Conservation (phyloP, 2,329 filamentous ascomycete species). For the Myriosclerotinia scirpicola region DNA sequence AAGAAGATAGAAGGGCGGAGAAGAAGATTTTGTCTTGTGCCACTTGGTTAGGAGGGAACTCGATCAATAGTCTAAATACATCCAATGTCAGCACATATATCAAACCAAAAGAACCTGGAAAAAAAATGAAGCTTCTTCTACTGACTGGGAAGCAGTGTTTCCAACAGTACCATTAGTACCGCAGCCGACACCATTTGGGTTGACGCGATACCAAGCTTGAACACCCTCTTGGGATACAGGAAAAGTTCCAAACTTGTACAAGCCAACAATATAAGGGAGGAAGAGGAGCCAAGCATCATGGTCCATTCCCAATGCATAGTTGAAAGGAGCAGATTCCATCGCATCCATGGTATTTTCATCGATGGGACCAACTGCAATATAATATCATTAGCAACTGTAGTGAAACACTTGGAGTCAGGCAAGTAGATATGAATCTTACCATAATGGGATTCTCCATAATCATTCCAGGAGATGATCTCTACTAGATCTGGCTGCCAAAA, state of each 20-base stretch:
- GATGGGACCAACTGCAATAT: background rate
- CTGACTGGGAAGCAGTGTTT: slow-evolving; percentile 14
- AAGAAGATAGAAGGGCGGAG: slow-evolving; percentile 1
- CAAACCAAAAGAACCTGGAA: background rate
- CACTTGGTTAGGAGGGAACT: slow-evolving; percentile 1
- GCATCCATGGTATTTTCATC: slow-evolving; percentile 3
- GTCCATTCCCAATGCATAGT: slow-evolving; percentile 34
- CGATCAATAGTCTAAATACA: background rate
- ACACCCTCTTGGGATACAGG: background rate
- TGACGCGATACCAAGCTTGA: slow-evolving; percentile 12
- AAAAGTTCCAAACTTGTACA: slow-evolving; percentile 6
- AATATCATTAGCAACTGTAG: background rate
- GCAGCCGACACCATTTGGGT: slow-evolving; percentile 8
- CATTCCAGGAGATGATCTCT: slow-evolving; percentile 49
- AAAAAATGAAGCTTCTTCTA: background rate
- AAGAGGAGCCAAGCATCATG: slow-evolving; percentile 49
- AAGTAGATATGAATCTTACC: slow-evolving; percentile 46
- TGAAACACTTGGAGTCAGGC: background rate
- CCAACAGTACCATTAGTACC: background rate
- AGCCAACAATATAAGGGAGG: slow-evolving; percentile 5
- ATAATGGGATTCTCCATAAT: slow-evolving; percentile 54
- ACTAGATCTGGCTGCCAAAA: slow-evolving; percentile 46
- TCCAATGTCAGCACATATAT: background rate
- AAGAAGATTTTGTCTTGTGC: slow-evolving; percentile 11
- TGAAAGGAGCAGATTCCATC: slow-evolving; percentile 3